Evolutionary conservation across 352 stramenopile species (phyloP).

Genomic region (Phytopythium helicoides): DNA sequence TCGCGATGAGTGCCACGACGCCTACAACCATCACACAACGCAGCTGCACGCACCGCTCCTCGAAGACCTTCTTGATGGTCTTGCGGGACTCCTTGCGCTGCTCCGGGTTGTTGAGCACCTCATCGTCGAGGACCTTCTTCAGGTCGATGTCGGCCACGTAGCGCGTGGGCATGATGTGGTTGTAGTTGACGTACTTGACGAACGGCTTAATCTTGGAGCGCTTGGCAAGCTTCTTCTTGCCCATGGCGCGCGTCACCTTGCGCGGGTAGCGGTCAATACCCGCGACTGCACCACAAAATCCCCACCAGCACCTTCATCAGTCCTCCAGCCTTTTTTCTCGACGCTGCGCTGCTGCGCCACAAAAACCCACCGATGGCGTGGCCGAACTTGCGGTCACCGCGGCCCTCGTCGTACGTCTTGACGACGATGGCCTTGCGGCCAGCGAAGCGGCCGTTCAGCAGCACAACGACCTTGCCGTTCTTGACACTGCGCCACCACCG

Average conservation of each 20-base stretch:
- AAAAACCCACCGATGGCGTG: conserved; percentile 90
- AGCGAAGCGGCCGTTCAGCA: conserved; percentile 98
- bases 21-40: too few relatives aligned
- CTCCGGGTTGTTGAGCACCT: conserved; percentile 82
- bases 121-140: conserved; percentile 97
- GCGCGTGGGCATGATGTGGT: conserved; percentile 99
- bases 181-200: conserved; percentile 99
- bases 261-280: conserved; percentile 95
- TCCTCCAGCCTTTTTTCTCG: not conserved
- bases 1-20: not conserved
- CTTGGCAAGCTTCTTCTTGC: conserved; percentile 97
- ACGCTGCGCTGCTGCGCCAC: not conserved
- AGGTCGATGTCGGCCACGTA: conserved; percentile 99
- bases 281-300: conserved; percentile 58
- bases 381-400: conserved; percentile 95
- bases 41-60: conserved; percentile 91
- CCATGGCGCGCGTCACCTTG: conserved; percentile 98
- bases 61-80: conserved; percentile 99
- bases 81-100: conserved; percentile 93
- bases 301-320: not conserved
- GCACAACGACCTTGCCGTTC: conserved; percentile 99
- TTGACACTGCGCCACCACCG: conserved; percentile 85
- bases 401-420: conserved; percentile 98
- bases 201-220: conserved; percentile 98
- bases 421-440: conserved; percentile 99